These are phyloP conservation scores for Aureobasidium leucospermi DNA, from an alignment of 2,329 filamentous ascomycete genomes.

Conservation along the genomic window DNA sequence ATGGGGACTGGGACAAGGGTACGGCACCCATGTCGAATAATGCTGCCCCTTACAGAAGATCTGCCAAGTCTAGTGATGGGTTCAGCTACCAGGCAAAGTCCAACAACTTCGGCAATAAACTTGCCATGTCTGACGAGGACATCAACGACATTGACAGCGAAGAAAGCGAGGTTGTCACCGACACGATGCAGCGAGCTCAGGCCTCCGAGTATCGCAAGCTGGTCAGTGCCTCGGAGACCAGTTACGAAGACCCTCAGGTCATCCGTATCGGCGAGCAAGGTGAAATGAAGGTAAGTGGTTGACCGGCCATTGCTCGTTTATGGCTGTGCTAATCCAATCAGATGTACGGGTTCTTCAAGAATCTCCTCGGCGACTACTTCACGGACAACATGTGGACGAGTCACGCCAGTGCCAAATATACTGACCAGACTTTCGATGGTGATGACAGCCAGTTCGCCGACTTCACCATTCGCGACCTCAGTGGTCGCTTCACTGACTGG, in stretches of 20 bases:
- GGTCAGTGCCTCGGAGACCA: not conserved
- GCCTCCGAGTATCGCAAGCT: not conserved
- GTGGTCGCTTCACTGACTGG: conserved; percentile 8
- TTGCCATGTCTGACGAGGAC: not conserved
- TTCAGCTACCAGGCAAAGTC: not conserved
- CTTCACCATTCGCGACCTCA: conserved; percentile 15
- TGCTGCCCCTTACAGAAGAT: not conserved
- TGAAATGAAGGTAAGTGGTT: not conserved
- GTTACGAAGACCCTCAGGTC: not conserved
- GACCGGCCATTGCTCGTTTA: not conserved
- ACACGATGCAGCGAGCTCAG: not conserved
- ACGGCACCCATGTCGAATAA: not conserved
- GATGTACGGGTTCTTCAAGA: not conserved
- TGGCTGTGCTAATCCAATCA: not conserved
- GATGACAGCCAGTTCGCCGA: conserved; percentile 12
- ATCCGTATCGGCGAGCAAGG: not conserved
- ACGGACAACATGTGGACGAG: conserved; percentile 13
- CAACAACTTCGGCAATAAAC: not conserved
- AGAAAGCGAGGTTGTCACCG: not conserved
- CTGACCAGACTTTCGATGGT: not conserved
- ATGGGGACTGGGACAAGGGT: not conserved
- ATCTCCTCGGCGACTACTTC: not conserved
- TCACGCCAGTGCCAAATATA: conserved; percentile 3
- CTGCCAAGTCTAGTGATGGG: not conserved
- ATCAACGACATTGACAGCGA: not conserved